phyloP scores from a whole-genome alignment of 768 basidiomycete species.

The Tephrocybe sp. region DNA sequence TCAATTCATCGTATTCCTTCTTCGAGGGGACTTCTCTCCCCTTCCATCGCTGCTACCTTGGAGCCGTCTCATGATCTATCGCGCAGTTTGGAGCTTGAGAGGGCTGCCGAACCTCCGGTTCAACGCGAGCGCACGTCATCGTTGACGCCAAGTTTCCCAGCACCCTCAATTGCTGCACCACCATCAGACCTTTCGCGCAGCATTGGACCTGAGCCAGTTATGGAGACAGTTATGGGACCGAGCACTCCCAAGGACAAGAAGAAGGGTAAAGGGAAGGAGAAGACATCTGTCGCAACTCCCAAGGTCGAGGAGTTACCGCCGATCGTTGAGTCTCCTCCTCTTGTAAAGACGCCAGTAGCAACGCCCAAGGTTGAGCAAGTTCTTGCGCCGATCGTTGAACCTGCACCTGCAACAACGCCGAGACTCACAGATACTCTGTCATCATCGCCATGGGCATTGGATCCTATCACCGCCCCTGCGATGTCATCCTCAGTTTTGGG shows the following conservation, averaged over 20 bases:
- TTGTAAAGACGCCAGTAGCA: constrained; percentile 17
- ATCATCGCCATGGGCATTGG: constrained; percentile 46
- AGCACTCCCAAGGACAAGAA: constrained; percentile 9
- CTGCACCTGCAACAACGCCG: constrained; percentile 20
- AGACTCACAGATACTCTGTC: constrained; percentile 41
- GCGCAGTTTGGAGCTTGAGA: constrained; percentile 17
- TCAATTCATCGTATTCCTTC: constrained; percentile 12
- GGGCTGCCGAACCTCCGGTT: constrained; percentile 1
- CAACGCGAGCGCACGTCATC: constrained; percentile 11
- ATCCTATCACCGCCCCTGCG: constrained; percentile 10
- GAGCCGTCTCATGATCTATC: constrained; percentile 19
- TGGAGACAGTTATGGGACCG: constrained; percentile 1
- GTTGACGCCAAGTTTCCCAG: constrained; percentile 9
- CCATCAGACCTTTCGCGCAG: constrained; percentile 21
- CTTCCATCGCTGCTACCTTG: constrained; percentile 13
- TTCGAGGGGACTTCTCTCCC: constrained; percentile 12
- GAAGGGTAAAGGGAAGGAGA: constrained; percentile 29
- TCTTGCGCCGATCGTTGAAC: constrained; percentile 11
- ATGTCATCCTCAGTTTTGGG: constrained; percentile 4
- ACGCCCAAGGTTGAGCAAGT: constrained; percentile 5
- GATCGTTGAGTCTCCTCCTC: constrained; percentile 13
- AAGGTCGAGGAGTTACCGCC: constrained; percentile 13
- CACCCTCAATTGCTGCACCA: constrained; percentile 12
- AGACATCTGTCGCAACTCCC: constrained; percentile 18
- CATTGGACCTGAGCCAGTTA: constrained; percentile 13